Evolutionary conservation across 208 protist species (phyloP), one percentile per base, ranked within the genome.

Genomic region (Trypanosoma melophagium): DNA sequence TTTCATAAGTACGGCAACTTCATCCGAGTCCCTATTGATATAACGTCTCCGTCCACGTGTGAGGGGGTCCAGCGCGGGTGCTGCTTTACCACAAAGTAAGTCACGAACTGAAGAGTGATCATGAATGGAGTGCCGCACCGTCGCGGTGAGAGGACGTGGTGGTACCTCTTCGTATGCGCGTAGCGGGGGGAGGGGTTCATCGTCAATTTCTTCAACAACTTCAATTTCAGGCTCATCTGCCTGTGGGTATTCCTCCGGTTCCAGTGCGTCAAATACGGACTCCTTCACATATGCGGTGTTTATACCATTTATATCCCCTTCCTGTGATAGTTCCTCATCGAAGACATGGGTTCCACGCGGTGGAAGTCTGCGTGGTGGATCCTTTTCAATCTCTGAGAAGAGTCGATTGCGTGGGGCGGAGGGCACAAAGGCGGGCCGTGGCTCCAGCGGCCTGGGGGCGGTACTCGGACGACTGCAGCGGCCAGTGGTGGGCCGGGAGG

Each of bases 301-400:
- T 25, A 44, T 74, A 47, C 65, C 35, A 17, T 62, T 60, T 19
- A 44, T 24, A 9, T 44, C 35, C 7, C 17, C 49, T 12, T 56
- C 38, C 10, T 21, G n/a, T 49, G 47, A 25, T 69, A 17, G 12
- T 2, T 55, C 31, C 7, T 50, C 42, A 1, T 53, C 31, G 12
- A 53, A 17, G 28, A n/a, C 22, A 19, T 41, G 21, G 4, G 47
- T 31, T 24, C 10, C 21, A 71, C 69, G 28, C 54, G 64, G 8
- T 44, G 52, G 19, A 54, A 71, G 62, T 12, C 71, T 81, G 42
- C 87, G 81, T 38, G 76, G 66, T 40, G 59, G 66, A 47, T 90
- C 82, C 65, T 87, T 83, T 21, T 64, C 76, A 60, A 95, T 93
- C 3, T 95, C 86, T 8, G 77, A 74, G 50, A 95, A 95, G 49